These are phyloP conservation scores for Penicillium ucsense DNA, from an alignment of 495 filamentous ascomycete genomes.

Conservation along the genomic window DNA sequence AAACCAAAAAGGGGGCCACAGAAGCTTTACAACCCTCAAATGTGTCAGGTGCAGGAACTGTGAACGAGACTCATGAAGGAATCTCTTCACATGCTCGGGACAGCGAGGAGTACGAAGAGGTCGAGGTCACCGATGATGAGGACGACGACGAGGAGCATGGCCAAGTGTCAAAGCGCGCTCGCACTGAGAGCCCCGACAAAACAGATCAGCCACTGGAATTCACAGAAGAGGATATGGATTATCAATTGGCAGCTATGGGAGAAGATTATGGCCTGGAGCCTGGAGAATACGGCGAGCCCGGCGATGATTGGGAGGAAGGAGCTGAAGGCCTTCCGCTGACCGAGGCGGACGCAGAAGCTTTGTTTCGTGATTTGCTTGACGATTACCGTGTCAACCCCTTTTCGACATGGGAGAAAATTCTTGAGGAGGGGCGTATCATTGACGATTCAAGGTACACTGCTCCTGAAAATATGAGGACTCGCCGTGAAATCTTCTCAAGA, in stretches of 20 bases:
- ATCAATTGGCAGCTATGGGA: constrained; percentile 80
- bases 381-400: constrained; percentile 80
- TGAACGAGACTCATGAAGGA: not conserved
- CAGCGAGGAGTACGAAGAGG: constrained; percentile 75
- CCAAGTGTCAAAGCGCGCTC: constrained; percentile 54
- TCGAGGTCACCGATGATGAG: constrained; percentile 71
- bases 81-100: constrained; percentile 20
- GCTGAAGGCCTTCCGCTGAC: constrained; percentile 58
- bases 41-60: not conserved
- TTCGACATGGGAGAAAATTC: constrained; percentile 78
- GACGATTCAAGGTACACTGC: constrained; percentile 81
- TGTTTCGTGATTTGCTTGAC: constrained; percentile 80
- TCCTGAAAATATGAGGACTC: constrained; percentile 65
- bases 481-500: constrained; percentile 70
- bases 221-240: constrained; percentile 89
- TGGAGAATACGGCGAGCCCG: constrained; percentile 60
- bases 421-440: constrained; percentile 73
- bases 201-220: constrained; percentile 69
- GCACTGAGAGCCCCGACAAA: constrained; percentile 45
- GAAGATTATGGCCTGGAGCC: constrained; percentile 62
- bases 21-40: not conserved
- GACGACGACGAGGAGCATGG: constrained; percentile 38
- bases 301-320: constrained; percentile 60
- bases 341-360: constrained; percentile 54
- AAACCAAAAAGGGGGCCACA: constrained; percentile 6